Evolutionary conservation across 2,329 filamentous ascomycete genomes (phyloP), one percentile per base, ranked within the genome.

Genomic region (Alternaria hordeiaustralica): DNA sequence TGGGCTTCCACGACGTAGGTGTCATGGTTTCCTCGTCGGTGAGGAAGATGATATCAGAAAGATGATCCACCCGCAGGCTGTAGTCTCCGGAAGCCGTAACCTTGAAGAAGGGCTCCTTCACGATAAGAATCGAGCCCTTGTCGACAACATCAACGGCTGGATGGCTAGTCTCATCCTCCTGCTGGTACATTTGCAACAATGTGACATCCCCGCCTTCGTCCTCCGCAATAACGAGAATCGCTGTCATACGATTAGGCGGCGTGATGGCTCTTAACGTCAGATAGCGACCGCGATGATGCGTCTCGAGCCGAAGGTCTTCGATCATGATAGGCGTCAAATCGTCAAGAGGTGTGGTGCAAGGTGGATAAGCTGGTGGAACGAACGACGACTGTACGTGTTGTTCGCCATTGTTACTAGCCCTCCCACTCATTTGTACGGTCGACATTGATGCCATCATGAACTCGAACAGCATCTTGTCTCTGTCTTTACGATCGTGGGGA

Each of bases 41-140:
- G 3, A 87, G 61, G 61, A 77, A 79, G 4, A 82, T 63, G 18
- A 88, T 65, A 60, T 88, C 86, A 15, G 81, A 82, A 15, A 84
- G 68, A 69, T 88, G 86, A 60, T 88, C 86, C 7, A 87, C 83
- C 6, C 85, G 80, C 23, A 88, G 33, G 0, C 75, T 78, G 69
- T 84, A 85, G 0, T 74, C 51, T 3, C 82, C 82, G 26, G 82
- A 72, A 0, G 70, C 72, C 23, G 78, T 77, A 0, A 70, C 28
- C 64, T 84, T 86, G 66, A 87, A 81, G 67, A 82, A 88, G 0
- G 86, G 86, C 60, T 88, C 86, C 64, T 87, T 67, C n/a, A 63
- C 20, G 5, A 68, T 50, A 4, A 71, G 63, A 1, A 76, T 75
- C 11, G 79, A 63, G 6, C 70, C 60, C 55, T 75, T 66, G 8